A percentile compares a stretch with the other conserved stretches of the same genome.
phyloP scores from a whole-genome alignment of 129 eudicot genomes.

The Flaveria sonorensis region DNA sequence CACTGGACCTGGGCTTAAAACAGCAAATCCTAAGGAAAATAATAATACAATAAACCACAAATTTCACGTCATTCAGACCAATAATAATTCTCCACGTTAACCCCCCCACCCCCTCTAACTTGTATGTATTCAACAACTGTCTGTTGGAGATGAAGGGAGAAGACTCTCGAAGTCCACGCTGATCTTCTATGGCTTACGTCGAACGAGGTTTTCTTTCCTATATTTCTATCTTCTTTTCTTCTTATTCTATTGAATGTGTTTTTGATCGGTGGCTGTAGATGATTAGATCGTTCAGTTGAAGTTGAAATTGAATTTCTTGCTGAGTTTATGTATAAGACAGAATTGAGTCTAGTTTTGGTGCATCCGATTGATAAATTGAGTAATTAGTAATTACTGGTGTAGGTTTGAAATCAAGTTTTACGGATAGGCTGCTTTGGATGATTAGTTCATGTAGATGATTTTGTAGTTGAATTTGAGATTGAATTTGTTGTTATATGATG shows the following conservation, averaged over 20 bases:
- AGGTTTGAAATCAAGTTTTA: no score
- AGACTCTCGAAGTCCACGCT: conserved; percentile 26
- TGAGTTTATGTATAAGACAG: no score
- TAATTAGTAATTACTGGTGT: no score
- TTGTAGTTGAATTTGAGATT: neutral
- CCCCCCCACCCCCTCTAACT: neutral
- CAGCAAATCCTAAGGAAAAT: no score
- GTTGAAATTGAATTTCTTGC: neutral
- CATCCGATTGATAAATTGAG: no score
- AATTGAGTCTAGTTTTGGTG: no score
- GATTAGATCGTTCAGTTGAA: no score
- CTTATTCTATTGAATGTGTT: neutral
- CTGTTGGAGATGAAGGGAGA: neutral
- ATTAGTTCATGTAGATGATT: neutral
- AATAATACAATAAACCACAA: neutral
- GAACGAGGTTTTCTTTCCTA: conserved; percentile 24
- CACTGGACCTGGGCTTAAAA: no score
- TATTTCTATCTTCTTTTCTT: neutral
- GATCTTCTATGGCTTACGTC: conserved; percentile 34
- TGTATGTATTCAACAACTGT: neutral
- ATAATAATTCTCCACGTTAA: conserved; percentile 1
- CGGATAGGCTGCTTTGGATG: neutral
- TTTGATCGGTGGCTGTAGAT: neutral
- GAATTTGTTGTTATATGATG: conserved; percentile 8
- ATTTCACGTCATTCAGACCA: conserved; percentile 21